Base-by-base conservation (phyloP, 805 yeast genomes). In the Wickerhamomyces chambardii region DNA sequence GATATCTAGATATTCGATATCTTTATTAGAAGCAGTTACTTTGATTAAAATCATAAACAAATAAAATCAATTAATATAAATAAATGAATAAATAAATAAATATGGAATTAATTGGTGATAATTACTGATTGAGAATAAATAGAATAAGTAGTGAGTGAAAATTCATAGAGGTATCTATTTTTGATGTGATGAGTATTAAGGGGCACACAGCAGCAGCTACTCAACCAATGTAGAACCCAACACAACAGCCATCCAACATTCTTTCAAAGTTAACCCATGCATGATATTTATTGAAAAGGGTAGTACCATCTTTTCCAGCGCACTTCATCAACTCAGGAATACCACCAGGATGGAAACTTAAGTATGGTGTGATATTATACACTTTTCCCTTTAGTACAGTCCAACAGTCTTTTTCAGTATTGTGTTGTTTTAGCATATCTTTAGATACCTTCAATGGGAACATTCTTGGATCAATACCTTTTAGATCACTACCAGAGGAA, bases 261-360 rank as follows among this genome's bases (percentile, higher is more conserved):
- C 86, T 59, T 43, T 89, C 96, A 34, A 66, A 84, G 53, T 84
- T 90, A 6, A 90, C 95, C 98, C 84, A 76, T 14, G 71, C 52
- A 46, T 76, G 84, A 36, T 80, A 83, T 56, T 78, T 76, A 55
- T 78, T 75, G 50, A 90, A 90, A 40, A 84, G 50, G 3, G 59
- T 45, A 2, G 95, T 85, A 2, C 90, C 92, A 53, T 90, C 97
- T 33, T 66, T 65, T 0, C 96, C 96, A 2, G 94, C 92, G 48
- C 82, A 74, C 34, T 75, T 70, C 74, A 84, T 64, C 29, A 90
- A 60, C 49, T 86, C 84, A 6, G 73, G 75, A 4, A 66, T 76
- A 2, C 98, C 98, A 26, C 98, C 98, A 0, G 98, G 98, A 46
- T 90, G 98, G 55, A 78, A 92, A 36, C 73, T 64, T 26, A 92